phyloP scores from a whole-genome alignment of 2,329 filamentous ascomycete genomes.

The Curvularia lunata region DNA sequence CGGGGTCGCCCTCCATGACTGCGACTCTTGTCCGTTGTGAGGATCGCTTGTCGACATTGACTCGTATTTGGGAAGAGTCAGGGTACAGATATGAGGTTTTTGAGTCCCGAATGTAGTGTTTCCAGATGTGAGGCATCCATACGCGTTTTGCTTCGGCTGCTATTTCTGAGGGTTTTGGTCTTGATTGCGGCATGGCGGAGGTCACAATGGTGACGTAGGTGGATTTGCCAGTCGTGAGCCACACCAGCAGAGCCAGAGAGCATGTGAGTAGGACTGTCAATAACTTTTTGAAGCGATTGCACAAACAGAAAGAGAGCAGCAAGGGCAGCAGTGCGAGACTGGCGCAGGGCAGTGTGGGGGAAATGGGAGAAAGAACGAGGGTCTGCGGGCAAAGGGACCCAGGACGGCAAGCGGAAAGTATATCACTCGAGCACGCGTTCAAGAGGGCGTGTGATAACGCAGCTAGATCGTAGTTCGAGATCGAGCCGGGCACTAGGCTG shows the following conservation, averaged over 20 bases:
- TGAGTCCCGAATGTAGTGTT: conserved; percentile 61
- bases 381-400: conserved; percentile 16
- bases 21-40: conserved; percentile 52
- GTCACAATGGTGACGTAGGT: conserved; percentile 4
- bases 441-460: conserved; percentile 38
- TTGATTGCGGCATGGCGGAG: conserved; percentile 61
- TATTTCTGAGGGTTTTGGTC: conserved; percentile 71
- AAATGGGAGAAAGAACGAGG: conserved; percentile 16
- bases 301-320: conserved; percentile 12
- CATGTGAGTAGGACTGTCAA: background rate
- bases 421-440: conserved; percentile 36
- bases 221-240: conserved; percentile 6
- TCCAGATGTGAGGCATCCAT: conserved; percentile 70
- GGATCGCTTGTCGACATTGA: conserved; percentile 56
- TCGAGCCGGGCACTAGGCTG: conserved; percentile 40
- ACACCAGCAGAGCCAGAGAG: conserved; percentile 1
- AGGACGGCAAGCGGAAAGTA: conserved; percentile 32
- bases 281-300: conserved; percentile 10
- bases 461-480: conserved; percentile 40
- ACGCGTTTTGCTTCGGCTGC: conserved; percentile 74
- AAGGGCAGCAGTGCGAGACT: conserved; percentile 6
- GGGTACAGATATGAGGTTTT: conserved; percentile 65
- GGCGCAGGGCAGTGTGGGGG: conserved; percentile 17
- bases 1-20: conserved; percentile 54
- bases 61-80: conserved; percentile 47